Evolutionary conservation across 106 monocot species (phyloP).

Genomic region (Alisma plantagoaquatica): DNA sequence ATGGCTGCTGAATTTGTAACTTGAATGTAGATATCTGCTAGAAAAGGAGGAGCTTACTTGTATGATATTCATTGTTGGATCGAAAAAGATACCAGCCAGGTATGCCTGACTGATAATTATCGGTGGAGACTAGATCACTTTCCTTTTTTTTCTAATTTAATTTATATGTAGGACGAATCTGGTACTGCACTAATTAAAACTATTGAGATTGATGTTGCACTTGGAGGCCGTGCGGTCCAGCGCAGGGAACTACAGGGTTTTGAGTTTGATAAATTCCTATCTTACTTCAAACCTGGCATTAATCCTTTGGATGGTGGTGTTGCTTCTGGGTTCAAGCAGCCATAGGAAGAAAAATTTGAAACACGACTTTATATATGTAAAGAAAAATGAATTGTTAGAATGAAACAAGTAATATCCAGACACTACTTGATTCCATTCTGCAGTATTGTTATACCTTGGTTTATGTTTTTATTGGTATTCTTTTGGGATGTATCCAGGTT

Average conservation of each 20-base stretch:
- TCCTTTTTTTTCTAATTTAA: no score
- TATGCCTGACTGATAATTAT: no score
- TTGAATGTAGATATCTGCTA: constrained; percentile 31
- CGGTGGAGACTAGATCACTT: no score
- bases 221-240: constrained; percentile 56
- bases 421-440: no score
- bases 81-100: constrained; percentile 55
- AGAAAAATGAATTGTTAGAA: constrained; percentile 35
- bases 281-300: constrained; percentile 59
- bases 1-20: no score
- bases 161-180: constrained; percentile 66
- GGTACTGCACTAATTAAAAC: constrained; percentile 52
- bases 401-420: constrained; percentile 50
- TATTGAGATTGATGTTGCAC: constrained; percentile 42
- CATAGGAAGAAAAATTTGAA: constrained; percentile 40
- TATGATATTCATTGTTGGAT: constrained; percentile 60
- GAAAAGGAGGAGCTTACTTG: constrained; percentile 35
- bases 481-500: no score
- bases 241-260: constrained; percentile 47
- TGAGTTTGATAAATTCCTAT: constrained; percentile 54
- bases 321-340: constrained; percentile 42
- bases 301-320: constrained; percentile 51
- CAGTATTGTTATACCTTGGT: no score
- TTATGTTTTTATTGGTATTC: no score
- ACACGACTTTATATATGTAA: constrained; percentile 43